Conservation (phyloP, 352 stramenopile species). For the Blastocystis sp. region DNA sequence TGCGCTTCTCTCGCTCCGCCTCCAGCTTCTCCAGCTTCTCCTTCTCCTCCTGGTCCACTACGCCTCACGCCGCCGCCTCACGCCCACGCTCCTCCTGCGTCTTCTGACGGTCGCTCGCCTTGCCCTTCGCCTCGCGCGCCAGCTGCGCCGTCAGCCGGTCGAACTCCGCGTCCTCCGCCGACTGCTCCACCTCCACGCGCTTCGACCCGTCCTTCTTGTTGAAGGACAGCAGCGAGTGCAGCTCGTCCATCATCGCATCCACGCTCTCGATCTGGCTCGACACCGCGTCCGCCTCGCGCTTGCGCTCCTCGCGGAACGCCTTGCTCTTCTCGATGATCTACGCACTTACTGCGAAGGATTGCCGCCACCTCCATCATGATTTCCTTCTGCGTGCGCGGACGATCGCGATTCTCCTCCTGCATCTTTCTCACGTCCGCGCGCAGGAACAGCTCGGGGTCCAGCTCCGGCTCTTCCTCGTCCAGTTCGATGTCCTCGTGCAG, state of each 20-base stretch:
- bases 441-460: conserved; percentile 60
- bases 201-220: conserved; percentile 8
- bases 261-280: conserved; percentile 34
- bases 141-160: conserved; percentile 37
- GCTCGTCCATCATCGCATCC: conserved; percentile 68
- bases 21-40: conserved; percentile 69
- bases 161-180: neutral
- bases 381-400: conserved; percentile 54
- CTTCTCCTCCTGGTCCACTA: conserved; percentile 60
- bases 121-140: conserved; percentile 19
- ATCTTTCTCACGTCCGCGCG: conserved; percentile 26
- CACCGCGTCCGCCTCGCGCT: conserved; percentile 47
- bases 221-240: conserved; percentile 54
- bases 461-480: conserved; percentile 27
- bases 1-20: conserved; percentile 56
- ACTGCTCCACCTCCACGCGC: conserved; percentile 7
- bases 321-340: conserved; percentile 70
- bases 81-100: conserved; percentile 48
- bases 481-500: conserved; percentile 37
- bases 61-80: neutral
- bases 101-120: conserved; percentile 60
- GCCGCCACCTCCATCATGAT: conserved; percentile 68
- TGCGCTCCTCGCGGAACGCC: conserved; percentile 35
- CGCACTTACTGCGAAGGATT: neutral
- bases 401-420: neutral